These are phyloP conservation scores for Mediolabrus comicus DNA, from an alignment of 108 stramenopile genomes.

Conservation along the genomic window DNA sequence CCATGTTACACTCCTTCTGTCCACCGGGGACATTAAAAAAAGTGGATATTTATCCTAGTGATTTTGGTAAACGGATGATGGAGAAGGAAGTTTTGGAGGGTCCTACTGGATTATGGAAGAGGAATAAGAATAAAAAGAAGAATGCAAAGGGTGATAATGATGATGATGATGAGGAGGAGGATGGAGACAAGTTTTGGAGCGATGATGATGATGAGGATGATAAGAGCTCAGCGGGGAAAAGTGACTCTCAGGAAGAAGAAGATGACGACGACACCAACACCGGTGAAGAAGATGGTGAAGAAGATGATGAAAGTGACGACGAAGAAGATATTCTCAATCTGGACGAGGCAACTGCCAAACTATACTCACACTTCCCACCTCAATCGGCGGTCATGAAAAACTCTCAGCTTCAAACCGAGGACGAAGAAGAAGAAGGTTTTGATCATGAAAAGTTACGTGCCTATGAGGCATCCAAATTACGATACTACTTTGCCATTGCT, in stretches of 20 bases:
- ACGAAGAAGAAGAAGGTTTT: constrained; percentile 60
- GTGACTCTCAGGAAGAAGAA: constrained; percentile 5
- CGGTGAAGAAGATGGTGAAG: constrained; percentile 18
- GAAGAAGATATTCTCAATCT: constrained; percentile 37
- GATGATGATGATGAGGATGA: constrained; percentile 6
- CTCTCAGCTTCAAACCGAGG: constrained; percentile 5
- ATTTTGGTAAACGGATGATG: constrained; percentile 90
- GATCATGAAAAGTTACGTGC: constrained; percentile 90
- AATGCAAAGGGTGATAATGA: constrained; percentile 25
- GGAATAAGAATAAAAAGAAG: constrained; percentile 32
- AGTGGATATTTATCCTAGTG: constrained; percentile 85
- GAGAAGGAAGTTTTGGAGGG: constrained; percentile 80
- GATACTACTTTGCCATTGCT: constrained; percentile 96
- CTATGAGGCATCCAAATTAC: constrained; percentile 93
- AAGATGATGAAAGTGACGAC: constrained; percentile 30
- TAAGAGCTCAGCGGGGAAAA: neutral
- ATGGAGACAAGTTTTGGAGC: constrained; percentile 7
- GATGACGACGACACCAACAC: constrained; percentile 26
- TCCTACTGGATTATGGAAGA: constrained; percentile 77
- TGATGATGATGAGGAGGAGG: neutral
- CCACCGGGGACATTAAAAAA: constrained; percentile 69
- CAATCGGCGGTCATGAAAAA: constrained; percentile 34
- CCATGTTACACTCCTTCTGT: constrained; percentile 85
- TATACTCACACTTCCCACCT: constrained; percentile 41
- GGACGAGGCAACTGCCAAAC: constrained; percentile 40